phyloP scores from a whole-genome alignment of 129 eudicot genomes.

The Escallonia herrerae region DNA sequence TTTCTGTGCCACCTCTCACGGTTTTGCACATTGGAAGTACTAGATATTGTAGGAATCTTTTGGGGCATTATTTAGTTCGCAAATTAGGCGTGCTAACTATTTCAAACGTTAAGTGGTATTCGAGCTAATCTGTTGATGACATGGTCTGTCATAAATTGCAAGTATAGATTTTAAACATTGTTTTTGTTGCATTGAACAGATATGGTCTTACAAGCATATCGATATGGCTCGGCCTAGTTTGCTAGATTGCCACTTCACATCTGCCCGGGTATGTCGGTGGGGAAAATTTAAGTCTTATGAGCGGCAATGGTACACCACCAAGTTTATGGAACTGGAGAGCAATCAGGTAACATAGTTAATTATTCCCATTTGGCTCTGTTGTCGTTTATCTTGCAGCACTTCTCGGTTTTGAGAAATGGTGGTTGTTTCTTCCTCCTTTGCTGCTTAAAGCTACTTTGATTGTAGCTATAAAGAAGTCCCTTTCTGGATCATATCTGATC shows the following conservation, averaged over 20 bases:
- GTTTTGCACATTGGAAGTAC: no score
- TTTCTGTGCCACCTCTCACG: no score
- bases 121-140: background rate
- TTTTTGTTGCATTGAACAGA: slow-evolving; percentile 18
- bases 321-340: slow-evolving; percentile 34
- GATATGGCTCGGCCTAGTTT: slow-evolving; percentile 44
- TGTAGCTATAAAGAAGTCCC: no score
- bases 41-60: no score
- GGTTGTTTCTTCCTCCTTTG: no score
- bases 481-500: background rate
- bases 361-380: background rate
- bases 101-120: no score
- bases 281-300: slow-evolving; percentile 31
- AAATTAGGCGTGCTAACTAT: no score
- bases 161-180: background rate
- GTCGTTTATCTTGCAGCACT: no score
- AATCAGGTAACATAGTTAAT: slow-evolving; percentile 27
- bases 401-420: background rate
- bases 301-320: slow-evolving; percentile 12
- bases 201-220: slow-evolving; percentile 70
- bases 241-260: slow-evolving; percentile 16
- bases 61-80: no score
- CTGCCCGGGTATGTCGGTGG: slow-evolving; percentile 66
- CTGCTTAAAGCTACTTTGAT: no score
- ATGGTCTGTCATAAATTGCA: background rate